Conservation (phyloP, 23 red algal species). For the Gracilaria gracilis region DNA sequence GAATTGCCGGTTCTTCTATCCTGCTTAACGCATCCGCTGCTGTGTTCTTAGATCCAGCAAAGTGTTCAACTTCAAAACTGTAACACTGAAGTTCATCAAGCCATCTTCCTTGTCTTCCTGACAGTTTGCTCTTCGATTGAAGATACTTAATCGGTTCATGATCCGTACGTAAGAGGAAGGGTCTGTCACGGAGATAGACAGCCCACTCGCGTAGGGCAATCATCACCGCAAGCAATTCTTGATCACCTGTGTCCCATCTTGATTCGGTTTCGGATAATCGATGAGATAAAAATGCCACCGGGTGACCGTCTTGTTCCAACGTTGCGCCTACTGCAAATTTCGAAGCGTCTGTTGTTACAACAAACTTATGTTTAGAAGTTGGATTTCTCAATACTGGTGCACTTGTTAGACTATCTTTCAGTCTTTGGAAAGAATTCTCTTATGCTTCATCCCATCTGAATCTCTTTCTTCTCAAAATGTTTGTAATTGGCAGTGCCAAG, state of each 20-base stretch:
- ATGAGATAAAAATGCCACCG: neutral
- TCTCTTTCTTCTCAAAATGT: too few relatives aligned
- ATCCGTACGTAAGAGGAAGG: neutral
- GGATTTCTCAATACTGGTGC: neutral
- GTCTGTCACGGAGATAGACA: neutral
- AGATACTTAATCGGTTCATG: too few relatives aligned
- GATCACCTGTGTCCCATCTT: slow-evolving; percentile 20
- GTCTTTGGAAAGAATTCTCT: neutral
- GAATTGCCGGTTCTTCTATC: too few relatives aligned
- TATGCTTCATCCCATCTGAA: too few relatives aligned
- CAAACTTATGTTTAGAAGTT: neutral
- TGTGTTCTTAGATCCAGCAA: neutral
- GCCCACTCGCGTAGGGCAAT: neutral
- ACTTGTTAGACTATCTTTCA: neutral
- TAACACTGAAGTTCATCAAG: neutral
- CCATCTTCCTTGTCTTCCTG: neutral
- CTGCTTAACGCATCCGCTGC: neutral
- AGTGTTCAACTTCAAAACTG: neutral
- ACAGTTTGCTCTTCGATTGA: too few relatives aligned
- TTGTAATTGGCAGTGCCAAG: too few relatives aligned
- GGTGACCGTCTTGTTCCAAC: neutral
- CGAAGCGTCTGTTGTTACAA: neutral
- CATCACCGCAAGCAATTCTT: neutral
- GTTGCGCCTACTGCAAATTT: neutral
- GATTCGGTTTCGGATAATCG: neutral